phyloP scores from a whole-genome alignment of 176 grass and related monocot species.

The Cenchrus americanus region DNA sequence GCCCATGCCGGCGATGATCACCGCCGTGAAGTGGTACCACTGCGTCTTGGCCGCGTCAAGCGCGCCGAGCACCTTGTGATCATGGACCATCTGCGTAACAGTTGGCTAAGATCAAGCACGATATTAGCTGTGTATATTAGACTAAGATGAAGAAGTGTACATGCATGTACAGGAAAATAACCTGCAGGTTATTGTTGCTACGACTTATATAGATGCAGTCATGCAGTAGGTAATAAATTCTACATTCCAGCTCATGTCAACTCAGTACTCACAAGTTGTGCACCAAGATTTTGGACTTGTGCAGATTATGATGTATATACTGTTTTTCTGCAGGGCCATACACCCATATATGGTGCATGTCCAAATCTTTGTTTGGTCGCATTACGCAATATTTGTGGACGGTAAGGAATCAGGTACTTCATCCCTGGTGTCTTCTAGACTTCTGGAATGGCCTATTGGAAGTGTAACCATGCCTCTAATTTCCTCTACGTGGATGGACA shows the following conservation, averaged over 20 bases:
- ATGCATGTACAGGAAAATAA: neutral
- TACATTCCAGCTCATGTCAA: too few relatives aligned
- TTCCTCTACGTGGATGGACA: neutral
- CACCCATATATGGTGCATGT: neutral
- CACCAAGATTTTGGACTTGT: neutral
- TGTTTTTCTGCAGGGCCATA: neutral
- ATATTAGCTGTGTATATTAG: too few relatives aligned
- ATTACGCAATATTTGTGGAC: constrained; percentile 23
- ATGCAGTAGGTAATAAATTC: neutral
- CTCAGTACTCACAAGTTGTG: too few relatives aligned
- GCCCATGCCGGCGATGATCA: constrained; percentile 70
- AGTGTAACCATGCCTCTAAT: neutral
- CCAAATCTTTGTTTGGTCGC: constrained; percentile 24
- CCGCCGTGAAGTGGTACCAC: constrained; percentile 57
- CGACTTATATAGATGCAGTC: neutral
- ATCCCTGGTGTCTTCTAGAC: neutral
- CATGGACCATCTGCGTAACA: neutral
- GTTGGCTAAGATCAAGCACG: constrained; percentile 32
- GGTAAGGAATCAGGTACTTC: constrained; percentile 8
- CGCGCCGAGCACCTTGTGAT: constrained; percentile 33
- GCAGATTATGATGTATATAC: neutral
- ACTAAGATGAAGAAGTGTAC: too few relatives aligned
- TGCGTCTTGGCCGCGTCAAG: constrained; percentile 66
- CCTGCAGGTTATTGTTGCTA: neutral
- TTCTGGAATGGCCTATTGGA: constrained; percentile 27